phyloP scores from a whole-genome alignment of 2,329 filamentous ascomycete species.

The Lojkania enalia region DNA sequence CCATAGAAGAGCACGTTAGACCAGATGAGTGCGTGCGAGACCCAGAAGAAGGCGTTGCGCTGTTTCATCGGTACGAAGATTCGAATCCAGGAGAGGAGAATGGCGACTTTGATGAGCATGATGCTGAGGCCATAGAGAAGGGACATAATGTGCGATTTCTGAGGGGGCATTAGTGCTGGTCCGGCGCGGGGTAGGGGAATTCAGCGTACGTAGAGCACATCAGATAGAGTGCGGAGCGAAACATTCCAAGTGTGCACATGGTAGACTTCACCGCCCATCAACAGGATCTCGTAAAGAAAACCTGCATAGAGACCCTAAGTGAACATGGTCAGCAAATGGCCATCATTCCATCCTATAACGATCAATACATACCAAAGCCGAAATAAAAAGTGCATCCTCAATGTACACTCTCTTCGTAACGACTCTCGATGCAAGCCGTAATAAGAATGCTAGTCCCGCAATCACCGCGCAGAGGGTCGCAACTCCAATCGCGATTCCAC shows the following conservation, averaged over 20 bases:
- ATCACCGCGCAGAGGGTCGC: background rate
- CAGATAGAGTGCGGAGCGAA: too few species aligned
- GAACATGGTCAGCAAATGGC: background rate
- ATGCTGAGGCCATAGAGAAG: conserved; percentile 4
- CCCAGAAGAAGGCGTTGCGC: conserved; percentile 42
- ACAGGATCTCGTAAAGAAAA: background rate
- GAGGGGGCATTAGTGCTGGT: background rate
- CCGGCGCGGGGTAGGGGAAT: background rate
- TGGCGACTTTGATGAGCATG: conserved; percentile 43
- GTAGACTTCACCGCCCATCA: background rate
- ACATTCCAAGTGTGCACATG: too few species aligned
- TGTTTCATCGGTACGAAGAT: conserved; percentile 38
- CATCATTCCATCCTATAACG: too few species aligned
- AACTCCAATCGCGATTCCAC: background rate
- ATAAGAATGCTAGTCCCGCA: background rate
- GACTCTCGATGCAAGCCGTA: background rate
- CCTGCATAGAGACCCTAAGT: background rate
- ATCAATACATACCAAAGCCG: background rate
- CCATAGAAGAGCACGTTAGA: conserved; percentile 39
- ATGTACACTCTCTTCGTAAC: background rate
- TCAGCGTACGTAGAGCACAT: background rate
- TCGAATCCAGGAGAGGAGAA: conserved; percentile 51
- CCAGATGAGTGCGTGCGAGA: conserved; percentile 32
- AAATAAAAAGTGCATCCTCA: background rate
- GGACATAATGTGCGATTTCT: conserved; percentile 1